Evolutionary conservation across 2,329 filamentous ascomycete genomes (phyloP).

Genomic region (Verruconis gallopava): DNA sequence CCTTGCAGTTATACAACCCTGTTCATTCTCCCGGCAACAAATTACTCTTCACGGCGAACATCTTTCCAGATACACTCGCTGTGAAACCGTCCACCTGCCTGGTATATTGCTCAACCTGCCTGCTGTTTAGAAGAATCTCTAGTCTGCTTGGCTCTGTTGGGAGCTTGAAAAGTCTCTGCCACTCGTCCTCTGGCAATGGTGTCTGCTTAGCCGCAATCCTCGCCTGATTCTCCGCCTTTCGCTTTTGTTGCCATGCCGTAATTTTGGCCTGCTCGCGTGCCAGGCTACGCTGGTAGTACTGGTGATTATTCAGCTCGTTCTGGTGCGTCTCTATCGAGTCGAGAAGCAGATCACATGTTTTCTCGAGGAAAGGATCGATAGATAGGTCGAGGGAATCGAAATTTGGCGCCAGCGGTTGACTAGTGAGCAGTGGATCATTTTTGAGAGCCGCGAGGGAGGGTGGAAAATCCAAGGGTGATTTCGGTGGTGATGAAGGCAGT

Average conservation of each 20-base stretch:
- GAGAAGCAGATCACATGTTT: slow-evolving; percentile 90
- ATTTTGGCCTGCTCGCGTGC: slow-evolving; percentile 95
- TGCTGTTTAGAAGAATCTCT: slow-evolving; percentile 86
- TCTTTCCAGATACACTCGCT: slow-evolving; percentile 82
- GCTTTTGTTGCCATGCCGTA: slow-evolving; percentile 88
- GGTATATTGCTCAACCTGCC: slow-evolving; percentile 96
- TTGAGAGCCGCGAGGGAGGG: slow-evolving; percentile 66
- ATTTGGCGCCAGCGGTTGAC: slow-evolving; percentile 66
- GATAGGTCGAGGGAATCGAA: slow-evolving; percentile 81
- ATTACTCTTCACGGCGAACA: slow-evolving; percentile 84
- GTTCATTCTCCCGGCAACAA: slow-evolving; percentile 41
- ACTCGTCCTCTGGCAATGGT: slow-evolving; percentile 88
- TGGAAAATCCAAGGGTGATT: slow-evolving; percentile 60
- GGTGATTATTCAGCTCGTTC: slow-evolving; percentile 98
- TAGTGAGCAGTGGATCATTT: slow-evolving; percentile 45
- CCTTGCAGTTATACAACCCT: slow-evolving; percentile 5
- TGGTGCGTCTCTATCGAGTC: slow-evolving; percentile 97
- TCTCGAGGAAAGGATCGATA: slow-evolving; percentile 95
- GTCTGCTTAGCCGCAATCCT: slow-evolving; percentile 77
- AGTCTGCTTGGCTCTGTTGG: slow-evolving; percentile 86
- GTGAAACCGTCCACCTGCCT: slow-evolving; percentile 95
- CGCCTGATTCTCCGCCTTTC: slow-evolving; percentile 86
- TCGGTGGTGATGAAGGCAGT: slow-evolving; percentile 54
- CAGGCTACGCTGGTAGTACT: slow-evolving; percentile 89
- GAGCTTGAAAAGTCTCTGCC: slow-evolving; percentile 96